Evolutionary conservation across 139 green algal genomes (phyloP).

Genomic region (Micromonas commoda): DNA sequence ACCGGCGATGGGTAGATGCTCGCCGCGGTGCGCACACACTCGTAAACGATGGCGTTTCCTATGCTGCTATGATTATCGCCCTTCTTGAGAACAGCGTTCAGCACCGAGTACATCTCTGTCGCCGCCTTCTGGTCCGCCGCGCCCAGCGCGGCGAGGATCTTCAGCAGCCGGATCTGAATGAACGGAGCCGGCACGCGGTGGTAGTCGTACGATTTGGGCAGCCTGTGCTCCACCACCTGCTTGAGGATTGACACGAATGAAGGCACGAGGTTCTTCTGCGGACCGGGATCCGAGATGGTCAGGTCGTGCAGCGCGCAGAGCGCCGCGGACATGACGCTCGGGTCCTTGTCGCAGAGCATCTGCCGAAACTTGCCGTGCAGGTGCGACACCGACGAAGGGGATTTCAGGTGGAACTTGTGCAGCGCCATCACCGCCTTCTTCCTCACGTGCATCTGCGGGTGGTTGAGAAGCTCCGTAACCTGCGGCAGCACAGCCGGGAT

Average conservation of each 20-base stretch:
- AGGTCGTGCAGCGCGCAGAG: conserved; percentile 81
- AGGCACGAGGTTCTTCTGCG: conserved; percentile 79
- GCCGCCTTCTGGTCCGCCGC: conserved; percentile 59
- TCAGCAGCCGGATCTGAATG: conserved; percentile 92
- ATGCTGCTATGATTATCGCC: neutral
- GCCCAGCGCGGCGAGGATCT: conserved; percentile 76
- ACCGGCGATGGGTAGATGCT: conserved; percentile 77
- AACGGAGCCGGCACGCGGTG: conserved; percentile 92
- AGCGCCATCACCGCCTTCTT: conserved; percentile 95
- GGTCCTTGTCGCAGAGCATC: conserved; percentile 68
- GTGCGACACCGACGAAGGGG: conserved; percentile 53
- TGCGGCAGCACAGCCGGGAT: conserved; percentile 72
- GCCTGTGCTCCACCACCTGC: conserved; percentile 74
- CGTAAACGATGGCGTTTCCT: conserved; percentile 80
- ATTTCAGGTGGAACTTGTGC: conserved; percentile 62
- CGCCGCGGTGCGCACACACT: conserved; percentile 79
- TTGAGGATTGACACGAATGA: conserved; percentile 92
- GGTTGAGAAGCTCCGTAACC: conserved; percentile 62
- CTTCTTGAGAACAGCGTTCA: conserved; percentile 49
- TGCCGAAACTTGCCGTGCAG: conserved; percentile 57
- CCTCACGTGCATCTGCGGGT: conserved; percentile 74
- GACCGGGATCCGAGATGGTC: conserved; percentile 47
- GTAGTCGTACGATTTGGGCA: conserved; percentile 90
- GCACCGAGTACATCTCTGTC: conserved; percentile 81
- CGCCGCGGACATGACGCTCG: conserved; percentile 87